These are phyloP conservation scores for Bacidia gigantensis DNA, from an alignment of 495 filamentous ascomycete genomes.

Conservation along the genomic window DNA sequence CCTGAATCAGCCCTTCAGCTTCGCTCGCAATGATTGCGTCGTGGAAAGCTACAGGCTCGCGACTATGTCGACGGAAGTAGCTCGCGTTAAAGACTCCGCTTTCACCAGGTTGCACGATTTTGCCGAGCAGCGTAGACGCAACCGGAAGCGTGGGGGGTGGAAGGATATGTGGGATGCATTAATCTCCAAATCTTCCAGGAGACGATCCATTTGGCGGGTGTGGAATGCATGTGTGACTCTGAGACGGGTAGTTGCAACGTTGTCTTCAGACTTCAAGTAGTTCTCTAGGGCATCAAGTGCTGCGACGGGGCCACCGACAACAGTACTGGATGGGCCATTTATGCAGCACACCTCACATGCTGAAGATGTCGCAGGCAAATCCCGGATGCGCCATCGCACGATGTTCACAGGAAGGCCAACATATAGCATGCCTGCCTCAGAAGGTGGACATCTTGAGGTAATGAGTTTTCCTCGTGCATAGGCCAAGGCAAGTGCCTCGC, in stretches of 20 bases:
- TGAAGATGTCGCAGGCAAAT: neutral
- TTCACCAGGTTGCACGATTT: slow-evolving; percentile 20
- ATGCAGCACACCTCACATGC: slow-evolving; percentile 16
- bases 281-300: neutral
- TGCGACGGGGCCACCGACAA: slow-evolving; percentile 17
- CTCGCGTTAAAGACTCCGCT: slow-evolving; percentile 33
- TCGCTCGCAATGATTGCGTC: slow-evolving; percentile 22
- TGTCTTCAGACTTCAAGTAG: neutral
- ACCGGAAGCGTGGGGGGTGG: slow-evolving; percentile 44
- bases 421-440: slow-evolving; percentile 38
- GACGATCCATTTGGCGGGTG: slow-evolving; percentile 59
- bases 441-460: slow-evolving; percentile 44
- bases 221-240: slow-evolving; percentile 70
- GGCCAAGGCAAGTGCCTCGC: slow-evolving; percentile 33
- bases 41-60: slow-evolving; percentile 17
- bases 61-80: slow-evolving; percentile 15
- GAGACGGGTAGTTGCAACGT: slow-evolving; percentile 22
- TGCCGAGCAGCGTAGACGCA: slow-evolving; percentile 44
- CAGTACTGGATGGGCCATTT: slow-evolving; percentile 19
- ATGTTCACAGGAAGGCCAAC: slow-evolving; percentile 26
- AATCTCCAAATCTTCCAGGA: slow-evolving; percentile 52
- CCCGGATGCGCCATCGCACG: neutral
- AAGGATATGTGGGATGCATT: slow-evolving; percentile 46
- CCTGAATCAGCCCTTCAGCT: slow-evolving; percentile 34
- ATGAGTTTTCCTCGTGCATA: slow-evolving; percentile 54